Base-by-base conservation (phyloP, 768 basidiomycete species). In the Russula emetica region DNA sequence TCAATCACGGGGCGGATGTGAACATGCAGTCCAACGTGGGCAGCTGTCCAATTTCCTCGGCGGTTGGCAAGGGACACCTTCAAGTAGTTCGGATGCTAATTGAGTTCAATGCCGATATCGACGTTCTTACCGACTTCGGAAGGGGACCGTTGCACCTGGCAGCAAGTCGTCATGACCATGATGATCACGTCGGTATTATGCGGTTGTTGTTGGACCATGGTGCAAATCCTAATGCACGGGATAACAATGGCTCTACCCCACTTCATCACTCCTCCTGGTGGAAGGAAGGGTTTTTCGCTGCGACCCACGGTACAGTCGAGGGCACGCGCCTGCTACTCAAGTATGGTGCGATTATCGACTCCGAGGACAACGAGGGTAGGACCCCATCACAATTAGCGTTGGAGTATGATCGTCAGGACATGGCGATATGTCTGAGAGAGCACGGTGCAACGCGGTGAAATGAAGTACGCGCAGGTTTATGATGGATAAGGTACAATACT, bases 321-420 rank as follows among this genome's bases (percentile, higher is more conserved):
- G 49, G 20, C 16, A 7, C 36, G 5, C 49, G 32, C 26, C 13
- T 59, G 49, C 26, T 59, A 4, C 24, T 59, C 13, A 16, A 59
- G 47, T 18, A 59, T 40, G 58, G 58, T 26, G 58, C 26, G 36
- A 8, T 40, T 28, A 40, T 59, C 22, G 49, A 51, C 22, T 11
- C 11, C 2, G 22, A 51, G 22, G 36, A 59, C 13, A 30, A 51
- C 18, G 0, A 40, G 20, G 58, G 58, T 5, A 51, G 18, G 26
- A 59, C 49, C 10, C 49, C 58, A 51, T 22, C 40, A 5, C 47
- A 38, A 30, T 1, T 50, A 9, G 58, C 58, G 38, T 30, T 28
- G 18, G 26, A 2, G 20, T 2, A 44, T n/a, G 40, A 2, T 1
- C 55, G 20, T 16, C 10, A 56, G 2, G 26, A 56, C 20, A 44